Evolutionary conservation across 2,329 filamentous ascomycete species (phyloP).

Genomic region (Amesomyces nigricolor): DNA sequence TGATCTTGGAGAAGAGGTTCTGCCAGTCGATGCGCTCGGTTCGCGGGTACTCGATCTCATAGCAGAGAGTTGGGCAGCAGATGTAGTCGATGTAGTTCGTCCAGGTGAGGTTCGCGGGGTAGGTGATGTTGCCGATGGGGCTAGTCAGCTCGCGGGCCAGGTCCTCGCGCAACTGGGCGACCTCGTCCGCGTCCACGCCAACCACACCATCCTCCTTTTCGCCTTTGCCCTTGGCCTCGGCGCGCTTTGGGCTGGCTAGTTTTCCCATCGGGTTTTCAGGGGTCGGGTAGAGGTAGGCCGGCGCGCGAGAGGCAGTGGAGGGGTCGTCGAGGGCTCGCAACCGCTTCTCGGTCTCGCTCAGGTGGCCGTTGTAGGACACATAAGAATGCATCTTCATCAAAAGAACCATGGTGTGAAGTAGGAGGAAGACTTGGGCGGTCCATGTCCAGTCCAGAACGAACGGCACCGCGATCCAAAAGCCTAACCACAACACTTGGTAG

Average conservation of each 20-base stretch:
- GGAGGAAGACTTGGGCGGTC: conserved; percentile 94
- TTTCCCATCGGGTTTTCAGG: conserved; percentile 48
- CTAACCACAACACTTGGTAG: conserved; percentile 73
- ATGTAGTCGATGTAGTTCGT: conserved; percentile 81
- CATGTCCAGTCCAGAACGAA: conserved; percentile 88
- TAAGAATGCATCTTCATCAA: conserved; percentile 99
- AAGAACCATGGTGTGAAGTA: conserved; percentile 81
- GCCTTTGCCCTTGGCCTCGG: conserved; percentile 26
- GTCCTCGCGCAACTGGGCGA: conserved; percentile 72
- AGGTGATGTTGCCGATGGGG: conserved; percentile 81
- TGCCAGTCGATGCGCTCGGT: conserved; percentile 69
- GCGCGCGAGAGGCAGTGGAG: conserved; percentile 59
- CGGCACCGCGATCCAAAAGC: conserved; percentile 76
- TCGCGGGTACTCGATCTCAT: conserved; percentile 93
- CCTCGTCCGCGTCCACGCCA: conserved; percentile 44
- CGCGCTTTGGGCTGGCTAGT: conserved; percentile 28
- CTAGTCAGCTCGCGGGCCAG: conserved; percentile 88
- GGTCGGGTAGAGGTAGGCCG: conserved; percentile 71
- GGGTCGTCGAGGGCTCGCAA: conserved; percentile 75
- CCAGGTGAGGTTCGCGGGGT: conserved; percentile 80
- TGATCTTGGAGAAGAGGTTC: conserved; percentile 75
- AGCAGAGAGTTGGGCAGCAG: conserved; percentile 91
- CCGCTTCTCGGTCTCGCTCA: conserved; percentile 79
- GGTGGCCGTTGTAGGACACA: conserved; percentile 94
- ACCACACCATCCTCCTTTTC: conserved; percentile 24